Conservation (phyloP, 805 yeast species). For the Candida coleopterorum region DNA sequence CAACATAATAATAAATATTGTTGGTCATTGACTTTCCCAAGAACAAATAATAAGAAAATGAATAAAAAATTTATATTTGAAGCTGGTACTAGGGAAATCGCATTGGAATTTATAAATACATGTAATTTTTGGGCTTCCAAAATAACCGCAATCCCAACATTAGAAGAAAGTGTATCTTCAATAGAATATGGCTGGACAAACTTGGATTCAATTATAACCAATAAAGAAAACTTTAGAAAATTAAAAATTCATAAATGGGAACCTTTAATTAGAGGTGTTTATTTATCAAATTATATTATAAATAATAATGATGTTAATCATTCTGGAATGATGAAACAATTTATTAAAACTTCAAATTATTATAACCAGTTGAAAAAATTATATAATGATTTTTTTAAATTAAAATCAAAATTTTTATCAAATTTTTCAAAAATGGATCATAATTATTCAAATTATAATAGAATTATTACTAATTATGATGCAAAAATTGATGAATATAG, state of each 20-base stretch:
- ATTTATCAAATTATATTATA: slow-evolving; percentile 32
- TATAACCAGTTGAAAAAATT: slow-evolving; percentile 34
- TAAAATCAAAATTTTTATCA: slow-evolving; percentile 25
- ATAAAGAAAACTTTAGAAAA: slow-evolving; percentile 26
- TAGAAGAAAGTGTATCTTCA: slow-evolving; percentile 65
- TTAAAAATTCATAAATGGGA: slow-evolving; percentile 42
- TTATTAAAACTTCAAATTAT: slow-evolving; percentile 36
- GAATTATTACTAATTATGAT: slow-evolving; percentile 36
- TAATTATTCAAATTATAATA: slow-evolving; percentile 30
- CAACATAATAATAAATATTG: slow-evolving; percentile 13
- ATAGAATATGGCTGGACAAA: slow-evolving; percentile 80
- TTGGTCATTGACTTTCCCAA: slow-evolving; percentile 58
- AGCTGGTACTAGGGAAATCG: slow-evolving; percentile 63
- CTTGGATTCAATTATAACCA: slow-evolving; percentile 25
- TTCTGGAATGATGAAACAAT: slow-evolving; percentile 41
- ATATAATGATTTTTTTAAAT: slow-evolving; percentile 27
- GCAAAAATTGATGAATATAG: slow-evolving; percentile 40
- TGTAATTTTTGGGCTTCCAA: slow-evolving; percentile 92
- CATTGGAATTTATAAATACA: slow-evolving; percentile 65
- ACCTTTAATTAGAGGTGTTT: slow-evolving; percentile 35
- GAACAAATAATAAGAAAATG: slow-evolving; percentile 23
- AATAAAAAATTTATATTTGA: slow-evolving; percentile 52
- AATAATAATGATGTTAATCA: slow-evolving; percentile 21
- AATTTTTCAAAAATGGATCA: slow-evolving; percentile 21
- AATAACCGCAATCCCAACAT: slow-evolving; percentile 70